Base-by-base conservation (phyloP, 345 rosid genomes). In the Boechera retrofracta region DNA sequence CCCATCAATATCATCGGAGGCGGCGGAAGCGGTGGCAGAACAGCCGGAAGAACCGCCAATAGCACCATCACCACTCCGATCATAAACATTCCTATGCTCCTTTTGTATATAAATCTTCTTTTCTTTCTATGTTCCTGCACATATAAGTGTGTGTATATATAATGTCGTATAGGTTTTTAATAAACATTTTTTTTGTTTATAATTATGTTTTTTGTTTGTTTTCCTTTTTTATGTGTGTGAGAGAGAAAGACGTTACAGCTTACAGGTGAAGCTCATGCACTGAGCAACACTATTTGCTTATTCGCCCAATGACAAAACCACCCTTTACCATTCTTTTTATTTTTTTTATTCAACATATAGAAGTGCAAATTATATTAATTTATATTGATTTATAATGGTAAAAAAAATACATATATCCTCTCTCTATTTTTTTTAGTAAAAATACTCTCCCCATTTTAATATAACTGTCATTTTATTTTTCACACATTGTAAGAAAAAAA, bases 191-290 rank as follows among this genome's bases (percentile, higher is more conserved):
- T 26, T 45, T 36, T 16, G 12, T 11, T 10, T 36, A 1, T 52
- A 48, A 18, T 45, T 54, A 5, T 38, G 35, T 18, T 71, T 2
- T 51, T 71, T 64, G 77, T 77, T 53, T 10, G 66, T 65, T 71
- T 57, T 55, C 53, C 59, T 47, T 58, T 60, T 68, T 48, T 65
- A 44, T 71, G 69, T 65, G 42, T 55, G 71, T 66, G 66, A 53
- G 78, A 73, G 78, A 79, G 78, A 79, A 67, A 79, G 78, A 67
- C 82, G 78, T 79, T 73, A 67, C 78, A 10, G 7, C 72, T 72
- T 57, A 77, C 81, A 78, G 70, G 82, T 79, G 74, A 79, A 67
- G 82, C 63, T 73, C 82, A 79, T 79, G 81, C 81, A 78, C 64
- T 59, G 77, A 78, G 26, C 16, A 72, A 13, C 64, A 58, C 42